Percentiles rank a stretch among this genome's conserved stretches.
Evolutionary conservation across 1,284 basidiomycete genomes (phyloP).

Genomic region (Chalciporus piperatoides): DNA sequence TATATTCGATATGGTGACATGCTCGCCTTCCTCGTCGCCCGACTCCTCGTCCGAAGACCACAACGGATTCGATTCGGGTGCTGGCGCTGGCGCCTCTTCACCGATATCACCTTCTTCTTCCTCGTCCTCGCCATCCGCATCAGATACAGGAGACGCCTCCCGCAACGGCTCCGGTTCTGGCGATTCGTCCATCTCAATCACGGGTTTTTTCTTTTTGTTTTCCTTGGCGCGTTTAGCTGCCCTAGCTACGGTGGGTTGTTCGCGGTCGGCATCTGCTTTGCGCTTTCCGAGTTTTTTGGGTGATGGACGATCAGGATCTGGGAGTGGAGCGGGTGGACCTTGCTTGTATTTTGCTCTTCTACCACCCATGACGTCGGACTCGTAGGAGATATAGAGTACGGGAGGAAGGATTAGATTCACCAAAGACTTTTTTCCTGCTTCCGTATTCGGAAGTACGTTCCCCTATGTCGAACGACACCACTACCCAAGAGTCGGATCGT

Average conservation of each 20-base stretch:
- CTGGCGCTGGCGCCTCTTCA: slow-evolving; percentile 20
- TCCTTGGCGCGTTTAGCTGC: slow-evolving; percentile 60
- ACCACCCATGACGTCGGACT: slow-evolving; percentile 30
- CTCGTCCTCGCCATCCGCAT: slow-evolving; percentile 24
- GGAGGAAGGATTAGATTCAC: not conserved
- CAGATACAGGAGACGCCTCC: slow-evolving; percentile 21
- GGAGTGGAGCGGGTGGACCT: slow-evolving; percentile 64
- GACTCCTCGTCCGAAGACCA: slow-evolving; percentile 44
- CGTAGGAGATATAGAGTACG: not conserved
- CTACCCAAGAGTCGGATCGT: no score
- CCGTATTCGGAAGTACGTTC: slow-evolving; percentile 19
- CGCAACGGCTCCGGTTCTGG: slow-evolving; percentile 15
- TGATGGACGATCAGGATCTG: slow-evolving; percentile 38
- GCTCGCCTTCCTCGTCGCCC: slow-evolving; percentile 47
- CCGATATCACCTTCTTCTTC: slow-evolving; percentile 39
- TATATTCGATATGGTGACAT: slow-evolving; percentile 71
- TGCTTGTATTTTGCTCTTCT: slow-evolving; percentile 92
- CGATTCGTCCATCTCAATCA: slow-evolving; percentile 24
- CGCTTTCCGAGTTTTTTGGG: slow-evolving; percentile 68
- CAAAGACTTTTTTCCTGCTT: slow-evolving; percentile 23
- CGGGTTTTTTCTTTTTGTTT: slow-evolving; percentile 23
- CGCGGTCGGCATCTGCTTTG: slow-evolving; percentile 55
- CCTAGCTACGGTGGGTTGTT: slow-evolving; percentile 32
- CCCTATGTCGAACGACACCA: not conserved
- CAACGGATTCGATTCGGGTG: slow-evolving; percentile 18